These are phyloP conservation scores for Hylodesmum podocarpum DNA, from an alignment of 306 rosid species.

Conservation along the genomic window DNA sequence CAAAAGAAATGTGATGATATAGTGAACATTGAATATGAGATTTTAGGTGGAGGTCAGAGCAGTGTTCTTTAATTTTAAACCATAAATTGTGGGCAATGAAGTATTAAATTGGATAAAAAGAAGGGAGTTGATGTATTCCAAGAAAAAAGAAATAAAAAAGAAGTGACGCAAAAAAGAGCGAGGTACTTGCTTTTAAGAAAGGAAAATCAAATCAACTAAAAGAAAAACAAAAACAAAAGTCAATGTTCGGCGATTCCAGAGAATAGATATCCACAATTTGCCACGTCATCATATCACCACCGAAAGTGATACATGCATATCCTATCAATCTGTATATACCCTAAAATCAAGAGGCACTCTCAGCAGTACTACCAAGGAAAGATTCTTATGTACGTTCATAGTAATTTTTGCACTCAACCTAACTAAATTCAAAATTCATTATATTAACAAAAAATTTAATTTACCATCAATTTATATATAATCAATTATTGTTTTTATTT, in stretches of 20 bases:
- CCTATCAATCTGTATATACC: neutral
- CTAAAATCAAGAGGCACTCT: neutral
- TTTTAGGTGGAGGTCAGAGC: neutral
- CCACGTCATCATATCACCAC: conserved; percentile 28
- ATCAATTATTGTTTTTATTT: too few species aligned
- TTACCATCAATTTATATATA: too few species aligned
- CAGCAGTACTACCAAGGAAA: neutral
- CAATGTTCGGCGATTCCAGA: neutral
- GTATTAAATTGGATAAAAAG: neutral
- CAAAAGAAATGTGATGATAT: neutral
- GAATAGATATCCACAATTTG: neutral
- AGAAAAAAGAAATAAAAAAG: neutral
- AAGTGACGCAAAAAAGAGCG: neutral
- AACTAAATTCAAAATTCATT: neutral
- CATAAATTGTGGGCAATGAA: neutral
- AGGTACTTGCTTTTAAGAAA: neutral
- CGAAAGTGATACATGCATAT: conserved; percentile 5
- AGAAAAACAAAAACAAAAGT: neutral
- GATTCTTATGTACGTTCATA: neutral
- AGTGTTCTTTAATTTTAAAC: neutral
- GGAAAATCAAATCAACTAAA: neutral
- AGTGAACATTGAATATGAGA: neutral
- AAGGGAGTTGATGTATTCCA: neutral
- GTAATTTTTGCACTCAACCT: neutral
- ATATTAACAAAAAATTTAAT: too few species aligned